Base-by-base conservation (phyloP, 768 basidiomycete species). In the Leccinum obscurum region DNA sequence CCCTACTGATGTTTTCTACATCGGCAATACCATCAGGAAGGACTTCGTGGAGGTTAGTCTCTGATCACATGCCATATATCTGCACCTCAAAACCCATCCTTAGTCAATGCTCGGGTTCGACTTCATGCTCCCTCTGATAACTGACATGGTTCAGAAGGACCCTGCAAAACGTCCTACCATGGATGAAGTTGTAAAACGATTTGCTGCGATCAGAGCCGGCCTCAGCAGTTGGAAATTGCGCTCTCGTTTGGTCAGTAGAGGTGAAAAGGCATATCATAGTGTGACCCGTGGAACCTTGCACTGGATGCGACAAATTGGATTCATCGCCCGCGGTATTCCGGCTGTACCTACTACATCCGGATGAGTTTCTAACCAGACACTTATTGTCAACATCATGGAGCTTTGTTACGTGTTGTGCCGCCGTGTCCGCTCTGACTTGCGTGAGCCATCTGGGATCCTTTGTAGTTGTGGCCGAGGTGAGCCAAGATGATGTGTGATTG, bases 91-190 rank as follows among this genome's bases (percentile, higher is more conserved):
- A 2, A 28, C 14, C 6, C 0, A 2, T 13, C 0, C 3, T 11
- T 24, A 61, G 65, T 37, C 35, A 1, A 59, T 24, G 4, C 32
- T 30, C 2, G 62, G 64, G 1, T 56, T 77, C 13, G 64, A 69
- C 1, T 79, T 80, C 46, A 66, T 81, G 68, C 32, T 55, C 35
- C 68, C 70, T 1, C 64, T 80, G 4, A 60, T 79, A 11, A 52
- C 62, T 0, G 77, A 75, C 9, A 81, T 82, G 81, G 65, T 73
- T 1, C 71, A 75, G 10, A 60, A 66, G 3, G 75, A 79, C 34
- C 78, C 78, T 0, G 24, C 59, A 0, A 70, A 75, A 54, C 71
- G 78, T n/a, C 77, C 78, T 0, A 76, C 65, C 0, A 78, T 79
- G 55, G 68, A 76, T 8, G 50, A 75, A 48, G 77, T 77, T 14